Evolutionary conservation across 1,284 basidiomycete genomes (phyloP).

Genomic region (Volvariella volvacea): DNA sequence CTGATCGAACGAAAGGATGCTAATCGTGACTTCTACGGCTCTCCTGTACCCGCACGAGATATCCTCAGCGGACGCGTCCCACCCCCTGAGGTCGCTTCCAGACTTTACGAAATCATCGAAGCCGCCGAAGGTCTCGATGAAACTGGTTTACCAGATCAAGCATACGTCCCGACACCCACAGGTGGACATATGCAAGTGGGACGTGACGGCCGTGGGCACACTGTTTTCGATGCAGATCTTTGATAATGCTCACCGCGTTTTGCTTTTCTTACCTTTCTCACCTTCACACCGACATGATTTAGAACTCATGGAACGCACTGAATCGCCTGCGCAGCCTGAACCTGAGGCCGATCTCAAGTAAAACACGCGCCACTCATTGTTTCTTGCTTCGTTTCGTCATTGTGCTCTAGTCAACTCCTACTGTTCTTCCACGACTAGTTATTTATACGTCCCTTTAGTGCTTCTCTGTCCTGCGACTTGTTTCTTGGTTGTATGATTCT

Average conservation of each 20-base stretch:
- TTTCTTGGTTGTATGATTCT: no score
- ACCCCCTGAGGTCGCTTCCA: conserved; percentile 91
- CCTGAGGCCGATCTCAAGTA: no score
- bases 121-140: conserved; percentile 79
- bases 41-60: conserved; percentile 81
- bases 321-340: no score
- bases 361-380: no score
- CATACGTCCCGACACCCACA: conserved; percentile 70
- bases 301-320: no score
- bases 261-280: no score
- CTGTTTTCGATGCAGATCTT: conserved; percentile 64
- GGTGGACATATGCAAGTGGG: conserved; percentile 54
- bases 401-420: no score
- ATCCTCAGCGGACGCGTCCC: conserved; percentile 91
- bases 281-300: no score
- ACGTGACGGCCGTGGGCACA: conserved; percentile 30
- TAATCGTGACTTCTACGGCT: conserved; percentile 94
- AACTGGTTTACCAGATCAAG: conserved; percentile 68
- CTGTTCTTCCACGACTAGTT: no score
- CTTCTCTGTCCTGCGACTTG: no score
- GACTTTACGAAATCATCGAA: conserved; percentile 94
- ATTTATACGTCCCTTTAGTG: no score
- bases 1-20: conserved; percentile 95
- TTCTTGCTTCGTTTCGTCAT: no score
- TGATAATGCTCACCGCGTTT: conserved; percentile 16